Conservation (phyloP, 2,329 filamentous ascomycete genomes). For the Pseudogymnoascus sp. region DNA sequence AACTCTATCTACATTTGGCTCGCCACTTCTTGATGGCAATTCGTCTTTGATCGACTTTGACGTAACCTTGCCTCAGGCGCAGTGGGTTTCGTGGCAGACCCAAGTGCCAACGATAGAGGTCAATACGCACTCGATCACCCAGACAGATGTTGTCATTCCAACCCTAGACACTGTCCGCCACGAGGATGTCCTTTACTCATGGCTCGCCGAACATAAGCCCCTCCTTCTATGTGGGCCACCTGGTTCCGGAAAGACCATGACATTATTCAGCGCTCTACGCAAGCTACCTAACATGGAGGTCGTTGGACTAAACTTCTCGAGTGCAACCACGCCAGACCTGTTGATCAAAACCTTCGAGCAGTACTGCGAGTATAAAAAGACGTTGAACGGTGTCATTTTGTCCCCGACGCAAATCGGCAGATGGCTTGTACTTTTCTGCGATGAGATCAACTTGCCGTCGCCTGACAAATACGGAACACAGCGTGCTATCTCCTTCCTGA, state of each 20-base stretch:
- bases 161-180: conserved; percentile 96
- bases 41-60: conserved; percentile 95
- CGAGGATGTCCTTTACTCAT: conserved; percentile 98
- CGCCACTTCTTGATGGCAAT: conserved; percentile 67
- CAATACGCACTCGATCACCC: conserved; percentile 95
- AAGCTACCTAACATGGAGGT: conserved; percentile 99
- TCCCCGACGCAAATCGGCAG: conserved; percentile 93
- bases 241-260: conserved; percentile 99
- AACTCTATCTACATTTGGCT: conserved; percentile 75
- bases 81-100: conserved; percentile 90
- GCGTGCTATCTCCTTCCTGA: conserved; percentile 91
- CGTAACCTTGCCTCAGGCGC: conserved; percentile 73
- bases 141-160: conserved; percentile 97
- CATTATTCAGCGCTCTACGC: conserved; percentile 89
- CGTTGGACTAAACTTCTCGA: conserved; percentile 98
- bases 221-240: conserved; percentile 92
- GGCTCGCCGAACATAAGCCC: conserved; percentile 97
- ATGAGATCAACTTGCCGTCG: conserved; percentile 97
- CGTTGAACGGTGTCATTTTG: conserved; percentile 87
- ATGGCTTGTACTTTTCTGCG: conserved; percentile 98
- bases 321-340: conserved; percentile 92
- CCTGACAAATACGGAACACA: conserved; percentile 98
- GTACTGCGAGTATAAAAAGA: conserved; percentile 99
- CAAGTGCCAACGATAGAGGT: conserved; percentile 92
- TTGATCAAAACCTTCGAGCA: conserved; percentile 99